Base-by-base conservation (phyloP, 2,329 filamentous ascomycete species). In the Immersiporthe knoxdaviesiana region DNA sequence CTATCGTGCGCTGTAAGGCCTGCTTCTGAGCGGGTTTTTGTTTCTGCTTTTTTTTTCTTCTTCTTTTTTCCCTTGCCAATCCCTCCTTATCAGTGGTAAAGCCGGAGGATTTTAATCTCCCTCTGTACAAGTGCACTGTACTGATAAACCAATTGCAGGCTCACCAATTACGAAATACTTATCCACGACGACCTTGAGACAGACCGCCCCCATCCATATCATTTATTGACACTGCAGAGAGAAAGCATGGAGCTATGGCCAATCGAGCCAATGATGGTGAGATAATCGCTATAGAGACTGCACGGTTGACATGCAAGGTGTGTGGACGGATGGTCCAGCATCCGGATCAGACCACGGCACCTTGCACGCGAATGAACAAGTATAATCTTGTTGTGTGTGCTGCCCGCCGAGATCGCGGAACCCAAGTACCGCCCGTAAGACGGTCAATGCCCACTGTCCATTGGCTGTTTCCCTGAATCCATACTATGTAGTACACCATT, bases 401-500 rank as follows among this genome's bases (percentile, higher is more conserved):
- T 30, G 39, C 14, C 18, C 1, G 60, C 41, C n/a, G 30, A 24
- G 35, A 41, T 62, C 37, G 58, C 32, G 11, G 32, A 10, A 39
- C 18, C 7, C 58, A 39, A 32, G 16, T 8, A 56, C 14, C 52
- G 27, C 52, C 7, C 7, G 27, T 16, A 56, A 27, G 12, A 35
- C 30, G 8, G 16, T 37, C 54, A 35, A n/a, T 7, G 30, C 16
- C 7, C 32, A 11, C 30, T 3, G 24, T 8, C 32, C 35, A 61
- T 67, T 65, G 63, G 63, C 39, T 47, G 24, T 24, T 65, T 58
- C 63, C 63, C 63, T 65, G 60, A 56, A 30, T 32, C 27, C n/a
- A n/a, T n/a, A n/a, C n/a, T n/a, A n/a, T n/a, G n/a, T n/a, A n/a
- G 24, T 24, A 30, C 52, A 47, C 12, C 24, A 30, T 30, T 54